Conservation (phyloP, 805 yeast species). For the Saccharomycopsis microspora region DNA sequence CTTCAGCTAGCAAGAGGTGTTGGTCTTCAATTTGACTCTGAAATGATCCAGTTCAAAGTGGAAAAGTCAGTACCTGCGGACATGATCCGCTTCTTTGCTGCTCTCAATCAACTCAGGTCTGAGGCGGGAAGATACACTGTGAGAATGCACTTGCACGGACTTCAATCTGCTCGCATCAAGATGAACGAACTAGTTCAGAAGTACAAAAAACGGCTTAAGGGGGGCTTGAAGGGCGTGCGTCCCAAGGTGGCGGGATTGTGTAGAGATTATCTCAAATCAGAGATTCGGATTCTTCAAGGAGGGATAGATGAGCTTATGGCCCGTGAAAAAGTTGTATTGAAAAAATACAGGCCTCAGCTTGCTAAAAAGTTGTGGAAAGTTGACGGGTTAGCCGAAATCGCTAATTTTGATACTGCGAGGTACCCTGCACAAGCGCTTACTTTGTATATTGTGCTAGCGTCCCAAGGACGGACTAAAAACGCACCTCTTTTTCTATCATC, state of each 20-base stretch:
- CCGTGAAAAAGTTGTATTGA: conserved; percentile 34
- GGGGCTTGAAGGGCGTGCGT: conserved; percentile 22
- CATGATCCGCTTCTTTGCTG: conserved; percentile 42
- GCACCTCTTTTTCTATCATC: conserved; percentile 42
- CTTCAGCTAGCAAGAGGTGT: no score
- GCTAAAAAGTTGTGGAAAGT: conserved; percentile 47
- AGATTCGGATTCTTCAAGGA: conserved; percentile 33
- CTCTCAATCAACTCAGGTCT: conserved; percentile 35
- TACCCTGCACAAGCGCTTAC: conserved; percentile 27
- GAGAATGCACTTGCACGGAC: conserved; percentile 52
- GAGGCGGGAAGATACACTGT: conserved; percentile 33
- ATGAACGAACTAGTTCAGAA: conserved; percentile 40
- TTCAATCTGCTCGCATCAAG: conserved; percentile 24
- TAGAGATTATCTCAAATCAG: conserved; percentile 36
- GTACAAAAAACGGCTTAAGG: conserved; percentile 34
- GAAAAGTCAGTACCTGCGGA: conserved; percentile 28
- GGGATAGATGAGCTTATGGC: conserved; percentile 34
- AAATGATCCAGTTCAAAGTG: conserved; percentile 22
- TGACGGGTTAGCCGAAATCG: conserved; percentile 36
- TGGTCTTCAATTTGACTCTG: no score
- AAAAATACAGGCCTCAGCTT: conserved; percentile 37
- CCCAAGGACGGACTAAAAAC: conserved; percentile 27
- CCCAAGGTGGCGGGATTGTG: conserved; percentile 24
- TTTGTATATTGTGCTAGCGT: conserved; percentile 51
- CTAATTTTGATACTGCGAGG: conserved; percentile 31